Conservation (phyloP, 495 filamentous ascomycete genomes). For the Choiromyces venosus region DNA sequence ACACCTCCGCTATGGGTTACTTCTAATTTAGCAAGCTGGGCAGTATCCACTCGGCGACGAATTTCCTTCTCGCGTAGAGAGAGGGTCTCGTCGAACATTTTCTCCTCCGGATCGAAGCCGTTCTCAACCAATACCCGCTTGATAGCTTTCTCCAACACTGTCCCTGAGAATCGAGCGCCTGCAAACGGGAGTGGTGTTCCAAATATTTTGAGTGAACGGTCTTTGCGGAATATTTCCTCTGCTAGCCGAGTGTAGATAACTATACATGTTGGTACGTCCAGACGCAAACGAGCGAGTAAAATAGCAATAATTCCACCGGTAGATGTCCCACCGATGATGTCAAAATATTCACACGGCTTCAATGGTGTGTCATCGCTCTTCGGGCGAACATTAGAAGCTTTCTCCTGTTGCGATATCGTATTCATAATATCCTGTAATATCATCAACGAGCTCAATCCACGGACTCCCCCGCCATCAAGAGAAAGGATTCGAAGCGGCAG, state of each 20-base stretch:
- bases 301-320: conserved; percentile 34
- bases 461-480: conserved; percentile 55
- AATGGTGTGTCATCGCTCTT: conserved; percentile 57
- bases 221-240: conserved; percentile 38
- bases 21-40: conserved; percentile 14
- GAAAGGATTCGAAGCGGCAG: conserved; percentile 43
- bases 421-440: conserved; percentile 52
- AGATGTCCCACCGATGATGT: conserved; percentile 35
- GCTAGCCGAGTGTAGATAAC: conserved; percentile 21
- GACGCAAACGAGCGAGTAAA: conserved; percentile 25
- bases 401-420: conserved; percentile 46
- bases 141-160: conserved; percentile 87
- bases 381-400: conserved; percentile 62
- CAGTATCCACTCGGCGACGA: conserved; percentile 22
- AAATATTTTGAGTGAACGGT: conserved; percentile 41
- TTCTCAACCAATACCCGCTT: conserved; percentile 44
- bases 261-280: conserved; percentile 31
- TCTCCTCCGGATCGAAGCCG: conserved; percentile 40
- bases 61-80: conserved; percentile 4
- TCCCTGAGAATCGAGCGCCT: conserved; percentile 90
- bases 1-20: conserved; percentile 16
- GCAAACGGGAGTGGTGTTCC: conserved; percentile 66
- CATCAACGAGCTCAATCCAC: conserved; percentile 50
- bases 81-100: conserved; percentile 29
- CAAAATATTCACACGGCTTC: conserved; percentile 33